These are phyloP conservation scores for Juncus effusus DNA, from an alignment of 176 grass and related monocot genomes.

Conservation along the genomic window DNA sequence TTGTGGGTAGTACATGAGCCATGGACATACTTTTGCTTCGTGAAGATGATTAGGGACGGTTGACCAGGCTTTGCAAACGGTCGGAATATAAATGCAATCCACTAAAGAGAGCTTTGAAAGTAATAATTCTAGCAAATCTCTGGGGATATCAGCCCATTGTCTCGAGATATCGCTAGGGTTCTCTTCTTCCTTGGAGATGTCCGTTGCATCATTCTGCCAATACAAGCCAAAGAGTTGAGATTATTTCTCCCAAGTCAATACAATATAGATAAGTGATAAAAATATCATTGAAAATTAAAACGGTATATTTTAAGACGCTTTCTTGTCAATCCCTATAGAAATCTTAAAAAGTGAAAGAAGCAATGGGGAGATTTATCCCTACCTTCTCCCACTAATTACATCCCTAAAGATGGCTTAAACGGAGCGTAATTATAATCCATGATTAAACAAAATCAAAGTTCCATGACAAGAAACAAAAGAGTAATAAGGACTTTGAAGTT, in stretches of 20 bases:
- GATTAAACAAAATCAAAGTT: no score
- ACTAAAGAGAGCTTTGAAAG: slow-evolving; percentile 5
- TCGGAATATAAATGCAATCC: slow-evolving; percentile 7
- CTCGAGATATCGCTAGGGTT: background rate
- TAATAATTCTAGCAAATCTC: slow-evolving; percentile 10
- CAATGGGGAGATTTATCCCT: no score
- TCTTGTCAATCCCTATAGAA: background rate
- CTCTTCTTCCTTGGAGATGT: background rate
- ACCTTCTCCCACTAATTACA: no score
- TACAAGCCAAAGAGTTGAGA: background rate
- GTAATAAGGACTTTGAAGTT: no score
- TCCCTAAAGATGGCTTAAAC: no score
- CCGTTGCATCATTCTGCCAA: slow-evolving; percentile 13
- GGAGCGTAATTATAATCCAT: no score
- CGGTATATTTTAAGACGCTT: background rate
- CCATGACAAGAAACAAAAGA: no score
- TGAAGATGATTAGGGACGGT: slow-evolving; percentile 1
- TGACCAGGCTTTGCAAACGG: slow-evolving; percentile 28
- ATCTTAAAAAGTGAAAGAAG: background rate
- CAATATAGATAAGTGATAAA: background rate
- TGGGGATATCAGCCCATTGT: slow-evolving; percentile 22
- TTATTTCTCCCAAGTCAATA: slow-evolving; percentile 3
- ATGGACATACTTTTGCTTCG: slow-evolving; percentile 18
- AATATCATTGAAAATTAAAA: background rate
- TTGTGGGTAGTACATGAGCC: slow-evolving; percentile 14